These are phyloP conservation scores for Zizania latifolia DNA, from an alignment of 176 grass and related monocot genomes.

Conservation along the genomic window DNA sequence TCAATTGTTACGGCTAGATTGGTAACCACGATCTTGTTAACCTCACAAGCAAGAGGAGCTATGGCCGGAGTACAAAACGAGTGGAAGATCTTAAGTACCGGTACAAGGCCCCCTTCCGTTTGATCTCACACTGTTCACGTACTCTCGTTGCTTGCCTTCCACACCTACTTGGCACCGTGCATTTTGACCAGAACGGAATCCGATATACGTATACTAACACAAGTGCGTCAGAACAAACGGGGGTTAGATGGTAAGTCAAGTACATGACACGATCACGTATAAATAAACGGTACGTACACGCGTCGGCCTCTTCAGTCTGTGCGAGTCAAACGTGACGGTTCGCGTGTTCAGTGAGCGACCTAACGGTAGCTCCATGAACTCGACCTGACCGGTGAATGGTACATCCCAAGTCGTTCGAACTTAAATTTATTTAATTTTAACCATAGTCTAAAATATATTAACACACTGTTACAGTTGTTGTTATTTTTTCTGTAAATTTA, in stretches of 20 bases:
- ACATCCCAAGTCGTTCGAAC: no score
- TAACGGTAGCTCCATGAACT: not conserved
- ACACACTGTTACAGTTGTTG: no score
- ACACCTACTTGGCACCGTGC: not conserved
- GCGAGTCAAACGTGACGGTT: not conserved
- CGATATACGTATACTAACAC: no score
- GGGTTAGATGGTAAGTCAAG: not conserved
- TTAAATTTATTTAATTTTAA: no score
- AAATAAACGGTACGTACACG: not conserved
- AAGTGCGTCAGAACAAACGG: not conserved
- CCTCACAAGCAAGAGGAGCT: no score
- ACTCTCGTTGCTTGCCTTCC: not conserved
- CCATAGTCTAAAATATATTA: no score
- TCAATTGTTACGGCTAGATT: no score
- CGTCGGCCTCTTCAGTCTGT: not conserved
- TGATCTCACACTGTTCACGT: not conserved
- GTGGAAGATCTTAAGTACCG: no score
- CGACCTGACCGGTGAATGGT: no score
- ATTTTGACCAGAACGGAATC: not conserved
- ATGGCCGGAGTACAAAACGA: no score
- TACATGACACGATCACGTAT: not conserved
- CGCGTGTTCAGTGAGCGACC: not conserved
- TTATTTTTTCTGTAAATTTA: no score
- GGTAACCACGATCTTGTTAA: no score
- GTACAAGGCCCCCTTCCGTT: not conserved